phyloP scores from a whole-genome alignment of 495 filamentous ascomycete species.

The Penicillium tannophilum region DNA sequence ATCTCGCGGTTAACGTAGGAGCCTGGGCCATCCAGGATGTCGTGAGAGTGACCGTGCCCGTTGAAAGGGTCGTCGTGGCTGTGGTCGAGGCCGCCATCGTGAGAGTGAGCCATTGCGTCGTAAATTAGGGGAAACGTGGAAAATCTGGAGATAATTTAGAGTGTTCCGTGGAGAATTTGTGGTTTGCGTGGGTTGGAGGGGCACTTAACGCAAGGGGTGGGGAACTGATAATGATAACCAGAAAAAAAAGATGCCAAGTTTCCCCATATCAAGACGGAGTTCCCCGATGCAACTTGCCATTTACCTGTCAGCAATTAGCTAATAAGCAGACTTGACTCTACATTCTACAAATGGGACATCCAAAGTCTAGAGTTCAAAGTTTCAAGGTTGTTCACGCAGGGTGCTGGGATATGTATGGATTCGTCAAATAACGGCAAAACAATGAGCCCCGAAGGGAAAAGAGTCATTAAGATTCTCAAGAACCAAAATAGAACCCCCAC shows the following conservation, averaged over 20 bases:
- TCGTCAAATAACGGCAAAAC: constrained; percentile 32
- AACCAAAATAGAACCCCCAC: constrained; percentile 21
- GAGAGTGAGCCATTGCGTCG: constrained; percentile 44
- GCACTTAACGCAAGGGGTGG: constrained; percentile 27
- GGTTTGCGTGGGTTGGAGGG: constrained; percentile 20
- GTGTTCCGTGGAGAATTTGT: background rate
- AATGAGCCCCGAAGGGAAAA: constrained; percentile 20
- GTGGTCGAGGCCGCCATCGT: constrained; percentile 54
- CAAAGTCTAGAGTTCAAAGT: constrained; percentile 4
- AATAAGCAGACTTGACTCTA: too few species aligned
- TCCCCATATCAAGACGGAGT: constrained; percentile 19
- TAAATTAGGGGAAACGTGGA: background rate
- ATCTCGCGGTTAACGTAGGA: constrained; percentile 90
- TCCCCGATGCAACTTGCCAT: constrained; percentile 15
- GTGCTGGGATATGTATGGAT: constrained; percentile 28
- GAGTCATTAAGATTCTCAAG: constrained; percentile 23
- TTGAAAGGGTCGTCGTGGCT: constrained; percentile 65
- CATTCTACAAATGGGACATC: background rate
- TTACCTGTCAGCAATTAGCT: too few species aligned
- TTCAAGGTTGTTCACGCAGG: constrained; percentile 1
- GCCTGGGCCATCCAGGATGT: constrained; percentile 93
- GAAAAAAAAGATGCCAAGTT: constrained; percentile 30
- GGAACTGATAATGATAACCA: constrained; percentile 23
- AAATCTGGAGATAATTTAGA: background rate
- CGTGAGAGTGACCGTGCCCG: constrained; percentile 93